Evolutionary conservation across 1,139 yeast genomes (phyloP).

Genomic region (Lodderomyces beijingensis): DNA sequence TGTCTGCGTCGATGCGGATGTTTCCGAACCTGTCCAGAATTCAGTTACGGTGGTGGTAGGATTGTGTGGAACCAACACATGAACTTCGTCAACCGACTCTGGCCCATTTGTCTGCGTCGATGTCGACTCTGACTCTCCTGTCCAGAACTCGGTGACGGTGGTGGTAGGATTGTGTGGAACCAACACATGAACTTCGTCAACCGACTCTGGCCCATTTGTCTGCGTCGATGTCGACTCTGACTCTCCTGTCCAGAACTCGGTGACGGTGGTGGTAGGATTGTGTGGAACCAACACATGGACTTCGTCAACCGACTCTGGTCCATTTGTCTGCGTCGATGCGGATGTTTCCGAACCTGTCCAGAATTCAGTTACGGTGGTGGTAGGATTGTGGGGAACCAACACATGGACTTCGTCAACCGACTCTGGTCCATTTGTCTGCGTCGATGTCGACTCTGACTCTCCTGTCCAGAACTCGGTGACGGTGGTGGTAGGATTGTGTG

Average conservation of each 20-base stretch:
- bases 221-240: slow-evolving; percentile 9
- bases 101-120: slow-evolving; percentile 10
- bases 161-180: slow-evolving; percentile 15
- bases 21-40: slow-evolving; percentile 7
- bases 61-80: slow-evolving; percentile 16
- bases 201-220: slow-evolving; percentile 9
- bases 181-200: slow-evolving; percentile 17
- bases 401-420: slow-evolving; percentile 12
- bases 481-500: slow-evolving; percentile 11
- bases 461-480: slow-evolving; percentile 12
- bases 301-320: slow-evolving; percentile 13
- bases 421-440: slow-evolving; percentile 7
- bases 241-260: slow-evolving; percentile 10
- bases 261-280: slow-evolving; percentile 12
- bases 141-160: slow-evolving; percentile 10
- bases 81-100: slow-evolving; percentile 16
- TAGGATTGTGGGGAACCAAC: slow-evolving; percentile 13
- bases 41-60: slow-evolving; percentile 12
- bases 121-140: slow-evolving; percentile 5
- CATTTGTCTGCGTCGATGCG: slow-evolving; percentile 7
- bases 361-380: slow-evolving; percentile 5
- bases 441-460: slow-evolving; percentile 6
- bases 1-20: slow-evolving; percentile 7
- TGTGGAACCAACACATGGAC: slow-evolving; percentile 18
- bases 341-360: slow-evolving; percentile 13